Evolutionary conservation across 2,329 filamentous ascomycete species (phyloP).

Genomic region (Aspergillus pseudoterreus): DNA sequence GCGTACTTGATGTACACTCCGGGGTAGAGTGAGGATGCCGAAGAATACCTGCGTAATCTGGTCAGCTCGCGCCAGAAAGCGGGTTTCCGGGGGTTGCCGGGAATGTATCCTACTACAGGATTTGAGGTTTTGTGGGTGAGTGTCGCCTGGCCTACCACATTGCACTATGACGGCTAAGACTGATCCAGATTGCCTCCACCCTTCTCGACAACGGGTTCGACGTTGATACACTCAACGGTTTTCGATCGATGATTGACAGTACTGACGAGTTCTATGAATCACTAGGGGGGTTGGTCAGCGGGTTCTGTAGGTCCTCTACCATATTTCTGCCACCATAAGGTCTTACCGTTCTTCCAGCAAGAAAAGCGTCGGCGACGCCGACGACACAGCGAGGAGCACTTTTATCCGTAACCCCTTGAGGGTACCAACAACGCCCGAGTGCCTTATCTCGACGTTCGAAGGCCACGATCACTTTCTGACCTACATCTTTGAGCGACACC

Average conservation of each 20-base stretch:
- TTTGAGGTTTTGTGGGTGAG: conserved; percentile 27
- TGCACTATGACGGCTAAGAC: neutral
- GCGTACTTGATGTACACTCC: conserved; percentile 33
- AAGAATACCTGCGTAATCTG: conserved; percentile 27
- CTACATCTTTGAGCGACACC: neutral
- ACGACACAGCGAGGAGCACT: conserved; percentile 5
- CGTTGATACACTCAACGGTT: neutral
- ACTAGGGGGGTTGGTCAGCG: neutral
- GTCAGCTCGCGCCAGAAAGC: conserved; percentile 12
- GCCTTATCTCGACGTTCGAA: conserved; percentile 1
- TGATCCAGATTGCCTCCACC: neutral
- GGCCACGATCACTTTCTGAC: conserved; percentile 1
- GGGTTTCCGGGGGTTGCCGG: conserved; percentile 17
- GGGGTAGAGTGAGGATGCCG: conserved; percentile 31
- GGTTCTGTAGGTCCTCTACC: neutral
- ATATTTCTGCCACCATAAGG: neutral
- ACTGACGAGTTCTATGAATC: neutral
- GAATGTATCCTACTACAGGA: conserved; percentile 24
- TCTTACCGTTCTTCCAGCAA: neutral
- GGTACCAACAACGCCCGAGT: neutral
- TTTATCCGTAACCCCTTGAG: neutral
- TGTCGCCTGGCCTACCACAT: neutral
- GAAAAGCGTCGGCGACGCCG: neutral
- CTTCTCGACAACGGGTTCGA: neutral
- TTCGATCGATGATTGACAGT: neutral